Percentiles rank a stretch among this genome's conserved stretches.
These are phyloP conservation scores for Tetraselmis striata DNA, from an alignment of 139 green algal species.

Conservation along the genomic window DNA sequence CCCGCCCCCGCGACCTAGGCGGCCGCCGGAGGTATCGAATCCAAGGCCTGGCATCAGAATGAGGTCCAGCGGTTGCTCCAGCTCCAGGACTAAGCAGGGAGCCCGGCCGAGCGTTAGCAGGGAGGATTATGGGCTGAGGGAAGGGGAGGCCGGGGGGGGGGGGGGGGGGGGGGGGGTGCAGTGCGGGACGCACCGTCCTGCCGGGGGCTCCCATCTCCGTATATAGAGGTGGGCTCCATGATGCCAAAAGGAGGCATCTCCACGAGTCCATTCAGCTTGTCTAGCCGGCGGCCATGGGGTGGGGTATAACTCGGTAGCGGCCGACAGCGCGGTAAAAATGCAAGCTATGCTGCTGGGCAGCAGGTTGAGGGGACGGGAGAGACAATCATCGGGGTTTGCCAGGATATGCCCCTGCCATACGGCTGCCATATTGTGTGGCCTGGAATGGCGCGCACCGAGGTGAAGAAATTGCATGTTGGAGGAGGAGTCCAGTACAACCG, in stretches of 20 bases:
- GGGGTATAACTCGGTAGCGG: too few species aligned
- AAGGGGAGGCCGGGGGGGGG: not conserved
- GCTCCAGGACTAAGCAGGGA: conserved; percentile 13
- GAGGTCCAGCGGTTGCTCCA: conserved; percentile 42
- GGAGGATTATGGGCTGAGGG: not conserved
- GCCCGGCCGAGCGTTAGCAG: not conserved
- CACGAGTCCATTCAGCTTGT: conserved; percentile 29
- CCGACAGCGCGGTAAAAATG: too few species aligned
- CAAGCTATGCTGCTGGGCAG: too few species aligned
- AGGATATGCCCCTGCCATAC: too few species aligned
- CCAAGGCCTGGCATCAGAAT: conserved; percentile 74
- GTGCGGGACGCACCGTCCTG: conserved; percentile 24
- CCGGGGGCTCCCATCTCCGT: conserved; percentile 37
- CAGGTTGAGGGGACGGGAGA: too few species aligned
- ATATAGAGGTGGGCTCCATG: conserved; percentile 42
- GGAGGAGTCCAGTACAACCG: conserved; percentile 59
- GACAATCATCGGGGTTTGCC: too few species aligned
- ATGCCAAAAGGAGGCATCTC: conserved; percentile 70
- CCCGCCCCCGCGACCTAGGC: conserved; percentile 69
- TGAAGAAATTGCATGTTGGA: conserved; percentile 79
- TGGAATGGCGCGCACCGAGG: conserved; percentile 52
- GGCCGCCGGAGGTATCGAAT: conserved; percentile 48
- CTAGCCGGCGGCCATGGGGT: too few species aligned
- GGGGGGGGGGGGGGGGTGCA: conserved; percentile 18
- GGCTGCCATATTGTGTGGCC: too few species aligned